phyloP scores from a whole-genome alignment of 2,329 filamentous ascomycete genomes.

The Pezicula radicicola region DNA sequence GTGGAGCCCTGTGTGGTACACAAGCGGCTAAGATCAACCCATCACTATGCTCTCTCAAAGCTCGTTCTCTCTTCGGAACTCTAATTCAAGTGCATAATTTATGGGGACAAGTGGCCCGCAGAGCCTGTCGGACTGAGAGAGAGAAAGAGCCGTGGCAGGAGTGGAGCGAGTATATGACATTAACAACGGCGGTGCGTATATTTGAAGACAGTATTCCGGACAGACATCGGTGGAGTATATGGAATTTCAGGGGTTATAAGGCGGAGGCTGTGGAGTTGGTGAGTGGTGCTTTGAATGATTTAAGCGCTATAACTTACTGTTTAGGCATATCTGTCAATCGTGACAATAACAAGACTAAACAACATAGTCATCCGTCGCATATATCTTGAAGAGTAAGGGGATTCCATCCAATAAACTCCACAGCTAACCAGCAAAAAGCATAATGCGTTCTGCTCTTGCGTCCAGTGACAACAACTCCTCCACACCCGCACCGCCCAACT shows the following conservation, averaged over 20 bases:
- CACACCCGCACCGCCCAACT: constrained; percentile 16
- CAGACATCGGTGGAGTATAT: constrained; percentile 30
- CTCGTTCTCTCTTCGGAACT: constrained; percentile 33
- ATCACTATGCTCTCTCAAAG: constrained; percentile 15
- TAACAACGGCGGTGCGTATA: constrained; percentile 15
- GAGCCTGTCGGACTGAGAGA: constrained; percentile 18
- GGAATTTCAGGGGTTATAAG: constrained; percentile 34
- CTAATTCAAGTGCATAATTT: constrained; percentile 34
- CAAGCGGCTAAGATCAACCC: constrained; percentile 26
- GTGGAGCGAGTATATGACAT: constrained; percentile 21
- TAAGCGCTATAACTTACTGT: background rate
- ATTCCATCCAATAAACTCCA: constrained; percentile 4
- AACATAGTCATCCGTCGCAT: constrained; percentile 34
- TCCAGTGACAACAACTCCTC: constrained; percentile 1
- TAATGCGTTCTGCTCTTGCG: background rate
- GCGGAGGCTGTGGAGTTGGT: constrained; percentile 30
- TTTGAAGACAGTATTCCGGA: constrained; percentile 30
- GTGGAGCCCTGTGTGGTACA: constrained; percentile 31
- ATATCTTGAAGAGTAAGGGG: constrained; percentile 22
- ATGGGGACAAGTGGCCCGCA: constrained; percentile 33
- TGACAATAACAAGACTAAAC: constrained; percentile 33
- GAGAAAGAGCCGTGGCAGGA: constrained; percentile 21
- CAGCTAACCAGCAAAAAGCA: background rate
- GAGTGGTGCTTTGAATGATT: background rate
- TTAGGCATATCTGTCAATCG: constrained; percentile 30